Percentiles rank a stretch among this genome's conserved stretches.
Conservation (phyloP, 176 grass and related monocot genomes). For the Bolboschoenus planiculmis region DNA sequence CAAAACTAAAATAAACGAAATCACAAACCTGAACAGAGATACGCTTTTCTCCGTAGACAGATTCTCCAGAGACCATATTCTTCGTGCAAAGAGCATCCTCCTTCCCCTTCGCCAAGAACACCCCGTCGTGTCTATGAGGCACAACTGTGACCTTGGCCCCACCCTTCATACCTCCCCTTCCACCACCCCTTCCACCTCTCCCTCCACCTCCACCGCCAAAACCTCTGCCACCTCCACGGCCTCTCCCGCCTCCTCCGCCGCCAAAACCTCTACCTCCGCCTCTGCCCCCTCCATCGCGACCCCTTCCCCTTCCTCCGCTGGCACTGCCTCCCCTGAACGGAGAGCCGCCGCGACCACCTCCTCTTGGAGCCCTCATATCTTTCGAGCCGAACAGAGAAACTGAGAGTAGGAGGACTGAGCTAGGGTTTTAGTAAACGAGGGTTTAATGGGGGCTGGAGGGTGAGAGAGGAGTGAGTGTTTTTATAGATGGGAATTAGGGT, state of each 20-base stretch:
- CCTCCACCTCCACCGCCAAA: constrained; percentile 10
- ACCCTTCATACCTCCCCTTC: constrained; percentile 61
- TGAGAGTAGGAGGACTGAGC: not conserved
- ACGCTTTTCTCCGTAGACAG: constrained; percentile 85
- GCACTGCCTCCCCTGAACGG: constrained; percentile 27
- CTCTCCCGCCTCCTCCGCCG: constrained; percentile 3
- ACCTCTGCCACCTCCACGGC: constrained; percentile 18
- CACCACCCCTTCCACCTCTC: not conserved
- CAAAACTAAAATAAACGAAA: not conserved
- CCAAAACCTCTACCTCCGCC: constrained; percentile 22
- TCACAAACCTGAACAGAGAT: constrained; percentile 56
- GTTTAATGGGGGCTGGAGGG: not conserved
- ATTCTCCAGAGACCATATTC: constrained; percentile 75
- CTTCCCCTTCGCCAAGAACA: constrained; percentile 84
- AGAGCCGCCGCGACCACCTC: constrained; percentile 24
- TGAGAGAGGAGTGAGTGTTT: not conserved
- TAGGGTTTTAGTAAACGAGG: not conserved
- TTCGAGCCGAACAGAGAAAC: too few relatives aligned
- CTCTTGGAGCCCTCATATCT: constrained; percentile 16
- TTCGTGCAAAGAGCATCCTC: constrained; percentile 95
- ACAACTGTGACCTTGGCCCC: constrained; percentile 67
- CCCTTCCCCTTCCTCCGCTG: constrained; percentile 29
- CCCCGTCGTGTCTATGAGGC: constrained; percentile 69
- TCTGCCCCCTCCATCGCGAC: constrained; percentile 12
- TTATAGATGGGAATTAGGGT: constrained; percentile 9